A percentile compares a stretch with the other conserved stretches of the same genome.
These are phyloP conservation scores for Fremontodendron californicum DNA, from an alignment of 345 rosid species.

Conservation along the genomic window DNA sequence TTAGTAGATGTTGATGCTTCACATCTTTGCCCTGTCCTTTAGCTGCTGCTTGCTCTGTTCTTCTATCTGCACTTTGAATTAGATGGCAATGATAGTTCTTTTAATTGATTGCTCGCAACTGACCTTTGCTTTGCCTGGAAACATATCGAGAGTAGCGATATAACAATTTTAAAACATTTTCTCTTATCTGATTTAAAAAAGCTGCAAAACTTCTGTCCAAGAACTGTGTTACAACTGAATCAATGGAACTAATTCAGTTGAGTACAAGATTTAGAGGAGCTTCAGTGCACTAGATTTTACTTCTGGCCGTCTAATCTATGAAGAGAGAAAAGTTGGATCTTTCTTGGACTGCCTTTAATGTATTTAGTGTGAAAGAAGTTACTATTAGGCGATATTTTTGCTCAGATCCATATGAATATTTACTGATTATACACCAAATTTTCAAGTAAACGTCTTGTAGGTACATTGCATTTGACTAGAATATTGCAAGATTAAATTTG, in stretches of 20 bases:
- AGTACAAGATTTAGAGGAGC: not conserved
- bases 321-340: not conserved
- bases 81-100: not conserved
- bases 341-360: not conserved
- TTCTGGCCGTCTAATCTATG: not conserved
- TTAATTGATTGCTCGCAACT: not conserved
- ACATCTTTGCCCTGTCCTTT: not conserved
- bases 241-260: not conserved
- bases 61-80: not conserved
- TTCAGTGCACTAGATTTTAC: not conserved
- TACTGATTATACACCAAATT: not conserved
- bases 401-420: not conserved
- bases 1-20: not conserved
- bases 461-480: slow-evolving; percentile 20
- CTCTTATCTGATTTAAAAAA: not conserved
- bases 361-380: not conserved
- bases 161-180: not conserved
- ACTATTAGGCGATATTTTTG: not conserved
- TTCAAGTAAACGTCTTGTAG: not conserved
- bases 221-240: not conserved
- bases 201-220: not conserved
- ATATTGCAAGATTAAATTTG: not conserved
- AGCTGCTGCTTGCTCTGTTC: not conserved
- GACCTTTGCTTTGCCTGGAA: not conserved
- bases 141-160: not conserved